These are phyloP conservation scores for Corinectria fuckeliana DNA, from an alignment of 2,329 filamentous ascomycete species.

Conservation along the genomic window DNA sequence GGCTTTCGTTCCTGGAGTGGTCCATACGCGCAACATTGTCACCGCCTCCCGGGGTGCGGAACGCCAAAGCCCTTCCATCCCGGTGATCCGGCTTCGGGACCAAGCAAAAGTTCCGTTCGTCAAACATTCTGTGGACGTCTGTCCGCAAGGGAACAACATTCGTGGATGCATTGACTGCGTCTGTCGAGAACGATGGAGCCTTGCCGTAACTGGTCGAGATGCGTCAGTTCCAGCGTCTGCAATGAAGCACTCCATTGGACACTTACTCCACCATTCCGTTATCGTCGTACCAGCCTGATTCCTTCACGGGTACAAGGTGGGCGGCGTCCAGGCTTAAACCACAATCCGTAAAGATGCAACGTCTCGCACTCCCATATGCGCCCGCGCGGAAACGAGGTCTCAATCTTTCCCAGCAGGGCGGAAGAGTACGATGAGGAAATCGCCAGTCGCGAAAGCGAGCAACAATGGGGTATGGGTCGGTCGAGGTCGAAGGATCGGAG, in stretches of 20 bases:
- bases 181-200: neutral
- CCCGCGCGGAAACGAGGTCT: neutral
- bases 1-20: neutral
- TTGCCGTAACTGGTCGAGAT: neutral
- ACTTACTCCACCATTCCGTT: neutral
- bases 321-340: neutral
- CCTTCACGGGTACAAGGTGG: neutral
- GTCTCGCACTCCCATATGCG: neutral
- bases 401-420: neutral
- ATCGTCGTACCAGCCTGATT: neutral
- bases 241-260: neutral
- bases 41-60: neutral
- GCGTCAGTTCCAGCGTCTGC: neutral
- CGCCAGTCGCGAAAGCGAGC: constrained; percentile 2
- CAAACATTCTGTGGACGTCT: constrained; percentile 1
- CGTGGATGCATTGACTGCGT: neutral
- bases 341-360: neutral
- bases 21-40: neutral
- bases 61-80: neutral
- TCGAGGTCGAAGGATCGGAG: neutral
- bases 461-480: constrained; percentile 3
- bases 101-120: neutral
- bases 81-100: neutral
- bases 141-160: neutral
- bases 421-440: constrained; percentile 5